A percentile compares a stretch with the other conserved stretches of the same genome.
Evolutionary conservation across 257 asterid species (phyloP).

Genomic region (Primulina eburnea): DNA sequence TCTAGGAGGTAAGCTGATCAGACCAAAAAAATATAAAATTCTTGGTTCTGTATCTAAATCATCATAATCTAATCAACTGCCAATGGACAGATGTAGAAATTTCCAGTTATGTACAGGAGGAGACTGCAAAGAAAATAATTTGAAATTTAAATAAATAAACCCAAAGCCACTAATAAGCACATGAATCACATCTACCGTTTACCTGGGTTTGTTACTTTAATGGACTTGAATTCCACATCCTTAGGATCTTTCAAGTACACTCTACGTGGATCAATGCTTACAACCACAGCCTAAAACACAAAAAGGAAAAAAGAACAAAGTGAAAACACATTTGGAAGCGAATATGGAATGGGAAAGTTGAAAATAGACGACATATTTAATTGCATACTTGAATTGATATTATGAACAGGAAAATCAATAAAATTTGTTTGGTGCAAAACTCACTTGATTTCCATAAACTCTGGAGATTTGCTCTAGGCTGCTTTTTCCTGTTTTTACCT

Average conservation of each 20-base stretch:
- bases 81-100: not conserved
- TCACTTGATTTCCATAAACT: slow-evolving; percentile 95
- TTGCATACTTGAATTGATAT: not conserved
- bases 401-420: not conserved
- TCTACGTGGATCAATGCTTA: slow-evolving; percentile 94
- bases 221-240: slow-evolving; percentile 67
- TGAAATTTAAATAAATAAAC: not conserved
- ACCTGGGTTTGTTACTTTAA: slow-evolving; percentile 76
- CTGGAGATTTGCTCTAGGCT: slow-evolving; percentile 89
- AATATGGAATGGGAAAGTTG: not conserved
- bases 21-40: not conserved
- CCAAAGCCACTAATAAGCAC: slow-evolving; percentile 1
- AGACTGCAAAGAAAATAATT: not conserved
- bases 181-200: slow-evolving; percentile 19
- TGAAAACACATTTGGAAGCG: not conserved
- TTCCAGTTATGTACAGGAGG: not conserved
- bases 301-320: slow-evolving; percentile 4
- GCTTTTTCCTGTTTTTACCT: slow-evolving; percentile 91
- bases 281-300: slow-evolving; percentile 79
- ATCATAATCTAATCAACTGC: slow-evolving; percentile 5
- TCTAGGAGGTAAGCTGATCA: not conserved
- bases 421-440: slow-evolving; percentile 1
- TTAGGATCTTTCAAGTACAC: slow-evolving; percentile 67
- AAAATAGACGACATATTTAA: not conserved
- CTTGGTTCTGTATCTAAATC: not conserved